These are phyloP conservation scores for Scheffersomyces parashehatae DNA, from an alignment of 1,139 yeast species.

Conservation along the genomic window DNA sequence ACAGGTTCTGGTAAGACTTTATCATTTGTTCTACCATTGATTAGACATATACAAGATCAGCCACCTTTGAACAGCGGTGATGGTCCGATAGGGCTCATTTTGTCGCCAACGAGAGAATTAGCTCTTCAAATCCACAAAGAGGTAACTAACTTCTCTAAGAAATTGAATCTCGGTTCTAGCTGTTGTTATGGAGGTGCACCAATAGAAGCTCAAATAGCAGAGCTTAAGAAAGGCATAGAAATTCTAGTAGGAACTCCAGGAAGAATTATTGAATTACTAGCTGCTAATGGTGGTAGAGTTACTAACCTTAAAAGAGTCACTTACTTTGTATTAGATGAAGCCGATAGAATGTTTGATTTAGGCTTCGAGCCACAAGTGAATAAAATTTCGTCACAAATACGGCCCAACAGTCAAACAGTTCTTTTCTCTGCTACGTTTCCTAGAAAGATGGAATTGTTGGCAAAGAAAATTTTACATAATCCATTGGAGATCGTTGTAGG, in stretches of 20 bases:
- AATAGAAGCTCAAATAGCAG: conserved; percentile 79
- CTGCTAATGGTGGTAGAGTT: conserved; percentile 81
- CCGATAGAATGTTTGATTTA: conserved; percentile 95
- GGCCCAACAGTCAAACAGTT: conserved; percentile 92
- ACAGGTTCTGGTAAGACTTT: conserved; percentile 97
- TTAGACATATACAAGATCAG: conserved; percentile 80
- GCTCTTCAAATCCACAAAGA: conserved; percentile 83
- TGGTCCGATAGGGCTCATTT: conserved; percentile 78
- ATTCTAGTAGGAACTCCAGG: conserved; percentile 96
- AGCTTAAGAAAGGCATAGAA: conserved; percentile 75
- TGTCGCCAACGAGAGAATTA: conserved; percentile 93
- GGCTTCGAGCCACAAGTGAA: conserved; percentile 97
- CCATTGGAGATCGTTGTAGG: conserved; percentile 85
- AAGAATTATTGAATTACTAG: conserved; percentile 81
- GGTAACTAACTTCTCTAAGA: conserved; percentile 56
- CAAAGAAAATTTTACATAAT: conserved; percentile 56
- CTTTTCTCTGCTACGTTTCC: conserved; percentile 96
- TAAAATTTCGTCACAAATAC: conserved; percentile 71
- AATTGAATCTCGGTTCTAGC: conserved; percentile 49
- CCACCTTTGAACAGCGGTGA: conserved; percentile 49
- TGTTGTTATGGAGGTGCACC: conserved; percentile 97
- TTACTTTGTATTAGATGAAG: conserved; percentile 89
- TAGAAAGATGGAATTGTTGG: conserved; percentile 71
- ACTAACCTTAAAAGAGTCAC: conserved; percentile 70
- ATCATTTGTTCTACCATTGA: conserved; percentile 80